phyloP scores from a whole-genome alignment of 306 rosid genomes.

The Inga oerstediana region DNA sequence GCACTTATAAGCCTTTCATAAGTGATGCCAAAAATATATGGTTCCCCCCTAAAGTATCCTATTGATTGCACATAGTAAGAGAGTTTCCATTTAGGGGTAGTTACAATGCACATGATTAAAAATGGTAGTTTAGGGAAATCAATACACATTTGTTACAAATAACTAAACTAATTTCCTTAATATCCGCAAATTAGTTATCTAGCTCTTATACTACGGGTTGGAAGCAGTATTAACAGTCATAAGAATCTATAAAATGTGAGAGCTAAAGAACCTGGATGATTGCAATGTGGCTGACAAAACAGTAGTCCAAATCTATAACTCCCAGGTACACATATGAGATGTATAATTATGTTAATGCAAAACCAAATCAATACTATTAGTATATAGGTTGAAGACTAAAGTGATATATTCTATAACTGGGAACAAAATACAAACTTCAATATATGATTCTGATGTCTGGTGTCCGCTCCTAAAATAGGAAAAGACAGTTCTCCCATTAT shows the following conservation, averaged over 20 bases:
- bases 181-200: too few relatives aligned
- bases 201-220: too few relatives aligned
- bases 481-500: conserved; percentile 4
- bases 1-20: too few relatives aligned
- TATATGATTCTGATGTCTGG: conserved; percentile 1
- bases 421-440: background rate
- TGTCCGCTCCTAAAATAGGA: conserved; percentile 23
- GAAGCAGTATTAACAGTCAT: background rate
- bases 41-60: too few relatives aligned
- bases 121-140: too few relatives aligned
- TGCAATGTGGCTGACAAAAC: background rate
- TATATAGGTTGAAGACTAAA: background rate
- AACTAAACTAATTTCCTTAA: too few relatives aligned
- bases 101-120: too few relatives aligned
- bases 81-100: too few relatives aligned
- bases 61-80: too few relatives aligned
- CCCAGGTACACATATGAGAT: background rate
- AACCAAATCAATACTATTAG: background rate
- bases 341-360: conserved; percentile 7
- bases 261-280: background rate
- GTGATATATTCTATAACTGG: background rate
- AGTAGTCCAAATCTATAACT: background rate
- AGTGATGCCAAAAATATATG: too few relatives aligned
- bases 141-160: too few relatives aligned
- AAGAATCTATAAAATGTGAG: background rate